These are phyloP conservation scores for Russula olivacea DNA, from an alignment of 768 basidiomycete genomes.

Conservation along the genomic window DNA sequence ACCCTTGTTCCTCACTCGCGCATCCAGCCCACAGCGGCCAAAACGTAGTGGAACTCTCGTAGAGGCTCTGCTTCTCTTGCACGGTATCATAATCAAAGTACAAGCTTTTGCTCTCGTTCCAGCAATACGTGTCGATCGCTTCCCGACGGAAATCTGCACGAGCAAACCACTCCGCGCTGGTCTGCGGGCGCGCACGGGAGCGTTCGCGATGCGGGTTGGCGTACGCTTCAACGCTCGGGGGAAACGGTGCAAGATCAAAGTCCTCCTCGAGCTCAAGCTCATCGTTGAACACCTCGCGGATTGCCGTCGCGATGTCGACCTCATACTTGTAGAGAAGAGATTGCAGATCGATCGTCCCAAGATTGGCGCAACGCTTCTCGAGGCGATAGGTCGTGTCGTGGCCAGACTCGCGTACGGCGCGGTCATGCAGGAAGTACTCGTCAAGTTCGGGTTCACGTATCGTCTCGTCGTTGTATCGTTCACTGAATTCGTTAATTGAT, in stretches of 20 bases:
- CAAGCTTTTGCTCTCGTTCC: conserved; percentile 92
- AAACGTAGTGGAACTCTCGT: conserved; percentile 94
- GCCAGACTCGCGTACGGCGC: conserved; percentile 92
- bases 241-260: conserved; percentile 88
- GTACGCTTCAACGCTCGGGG: conserved; percentile 68
- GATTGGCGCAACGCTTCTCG: conserved; percentile 95
- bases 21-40: conserved; percentile 98
- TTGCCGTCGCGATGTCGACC: conserved; percentile 96
- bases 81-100: conserved; percentile 97
- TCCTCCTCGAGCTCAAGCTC: conserved; percentile 89
- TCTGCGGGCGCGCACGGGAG: conserved; percentile 57
- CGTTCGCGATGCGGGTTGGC: conserved; percentile 54
- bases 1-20: conserved; percentile 91
- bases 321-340: conserved; percentile 98
- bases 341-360: conserved; percentile 94
- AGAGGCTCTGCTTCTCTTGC: conserved; percentile 84
- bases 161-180: conserved; percentile 87
- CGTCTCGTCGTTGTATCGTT: conserved; percentile 84
- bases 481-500: conserved; percentile 92
- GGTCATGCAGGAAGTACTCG: conserved; percentile 97
- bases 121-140: conserved; percentile 89
- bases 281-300: conserved; percentile 91
- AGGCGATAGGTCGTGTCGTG: conserved; percentile 97
- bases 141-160: conserved; percentile 78
- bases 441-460: conserved; percentile 85